Percentiles rank a stretch among this genome's conserved stretches.
Conservation (phyloP, 106 monocot genomes). For the Xerophyta viscosa region DNA sequence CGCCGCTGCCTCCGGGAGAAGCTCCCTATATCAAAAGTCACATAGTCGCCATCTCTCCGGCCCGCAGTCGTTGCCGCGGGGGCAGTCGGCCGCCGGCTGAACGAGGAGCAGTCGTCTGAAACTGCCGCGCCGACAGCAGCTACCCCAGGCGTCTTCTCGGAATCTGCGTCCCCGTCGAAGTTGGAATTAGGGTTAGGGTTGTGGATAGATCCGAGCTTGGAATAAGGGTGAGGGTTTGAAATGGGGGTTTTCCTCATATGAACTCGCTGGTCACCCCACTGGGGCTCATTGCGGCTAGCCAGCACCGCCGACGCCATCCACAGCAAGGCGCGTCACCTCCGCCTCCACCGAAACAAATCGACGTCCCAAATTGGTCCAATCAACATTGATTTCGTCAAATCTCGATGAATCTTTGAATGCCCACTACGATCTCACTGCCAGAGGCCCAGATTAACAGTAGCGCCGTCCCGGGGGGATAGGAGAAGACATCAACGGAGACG, state of each 20-base stretch:
- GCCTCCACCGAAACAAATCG: conserved; percentile 5
- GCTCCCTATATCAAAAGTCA: conserved; percentile 26
- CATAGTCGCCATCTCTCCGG: conserved; percentile 6
- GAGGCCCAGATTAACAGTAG: not conserved
- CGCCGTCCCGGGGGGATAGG: not conserved
- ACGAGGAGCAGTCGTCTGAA: conserved; percentile 39
- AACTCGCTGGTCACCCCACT: conserved; percentile 49
- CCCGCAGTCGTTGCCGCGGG: not conserved
- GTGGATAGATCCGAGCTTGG: conserved; percentile 9
- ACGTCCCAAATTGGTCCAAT: not conserved
- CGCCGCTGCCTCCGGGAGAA: conserved; percentile 24
- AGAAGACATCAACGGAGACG: conserved; percentile 1
- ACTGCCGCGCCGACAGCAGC: not conserved
- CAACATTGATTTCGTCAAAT: not conserved
- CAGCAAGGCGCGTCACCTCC: conserved; percentile 18
- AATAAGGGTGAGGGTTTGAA: conserved; percentile 15
- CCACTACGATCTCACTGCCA: too few species aligned
- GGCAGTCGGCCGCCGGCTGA: conserved; percentile 5
- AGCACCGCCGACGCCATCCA: conserved; percentile 75
- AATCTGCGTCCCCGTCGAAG: conserved; percentile 1
- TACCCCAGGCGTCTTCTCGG: not conserved
- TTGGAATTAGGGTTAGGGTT: conserved; percentile 21
- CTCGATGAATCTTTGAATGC: not conserved
- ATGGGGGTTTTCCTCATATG: conserved; percentile 51
- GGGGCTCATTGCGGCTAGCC: conserved; percentile 52